These are phyloP conservation scores for Aspergillus sp. DNA, from an alignment of 2,329 filamentous ascomycete genomes.

Conservation along the genomic window DNA sequence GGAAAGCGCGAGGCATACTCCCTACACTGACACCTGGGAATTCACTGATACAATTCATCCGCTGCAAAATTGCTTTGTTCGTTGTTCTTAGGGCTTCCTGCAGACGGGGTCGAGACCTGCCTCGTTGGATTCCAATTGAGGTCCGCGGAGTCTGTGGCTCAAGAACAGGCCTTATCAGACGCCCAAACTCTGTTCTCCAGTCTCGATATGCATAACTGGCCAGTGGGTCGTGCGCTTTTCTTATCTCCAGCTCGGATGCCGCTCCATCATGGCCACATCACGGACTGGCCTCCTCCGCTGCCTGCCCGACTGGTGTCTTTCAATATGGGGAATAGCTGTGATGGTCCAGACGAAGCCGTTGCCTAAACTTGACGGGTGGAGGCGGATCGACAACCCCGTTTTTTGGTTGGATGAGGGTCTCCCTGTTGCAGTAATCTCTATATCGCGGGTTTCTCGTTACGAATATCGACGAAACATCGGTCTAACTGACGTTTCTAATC, in stretches of 20 bases:
- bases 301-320: not conserved
- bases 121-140: not conserved
- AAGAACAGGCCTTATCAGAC: slow-evolving; percentile 3
- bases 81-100: not conserved
- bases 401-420: not conserved
- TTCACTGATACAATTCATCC: not conserved
- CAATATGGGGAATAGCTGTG: not conserved
- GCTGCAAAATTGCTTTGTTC: not conserved
- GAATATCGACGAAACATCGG: slow-evolving; percentile 10
- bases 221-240: slow-evolving; percentile 7
- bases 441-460: slow-evolving; percentile 12
- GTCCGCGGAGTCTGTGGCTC: slow-evolving; percentile 9
- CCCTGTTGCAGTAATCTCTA: not conserved
- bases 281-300: slow-evolving; percentile 1
- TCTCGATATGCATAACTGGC: not conserved
- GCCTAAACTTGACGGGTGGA: not conserved
- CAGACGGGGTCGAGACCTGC: not conserved
- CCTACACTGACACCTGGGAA: not conserved
- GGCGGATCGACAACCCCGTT: not conserved
- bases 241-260: not conserved
- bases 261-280: not conserved
- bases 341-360: slow-evolving; percentile 1
- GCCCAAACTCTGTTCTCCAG: not conserved
- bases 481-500: slow-evolving; percentile 12
- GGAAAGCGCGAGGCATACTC: not conserved